These are phyloP conservation scores for Imleria badia DNA, from an alignment of 768 basidiomycete species.

Conservation along the genomic window DNA sequence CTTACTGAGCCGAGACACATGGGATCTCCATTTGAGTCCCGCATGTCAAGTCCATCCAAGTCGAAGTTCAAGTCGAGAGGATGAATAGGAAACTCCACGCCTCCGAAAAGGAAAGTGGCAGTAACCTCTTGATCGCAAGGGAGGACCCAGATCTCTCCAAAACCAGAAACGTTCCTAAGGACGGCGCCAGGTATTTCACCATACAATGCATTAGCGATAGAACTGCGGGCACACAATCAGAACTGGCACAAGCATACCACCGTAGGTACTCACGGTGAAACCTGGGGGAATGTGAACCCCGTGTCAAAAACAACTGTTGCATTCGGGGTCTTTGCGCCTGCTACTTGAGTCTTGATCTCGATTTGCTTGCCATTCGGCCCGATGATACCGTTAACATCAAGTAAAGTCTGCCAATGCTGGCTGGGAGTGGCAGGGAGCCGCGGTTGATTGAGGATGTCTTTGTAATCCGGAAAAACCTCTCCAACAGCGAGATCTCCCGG, in stretches of 20 bases:
- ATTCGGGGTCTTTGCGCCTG: conserved; percentile 42
- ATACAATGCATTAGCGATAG: conserved; percentile 62
- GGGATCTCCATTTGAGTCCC: conserved; percentile 19
- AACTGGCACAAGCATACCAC: conserved; percentile 10
- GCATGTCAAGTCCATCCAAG: conserved; percentile 6
- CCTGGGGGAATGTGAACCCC: conserved; percentile 67
- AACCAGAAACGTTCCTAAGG: conserved; percentile 36
- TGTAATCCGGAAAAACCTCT: conserved; percentile 51
- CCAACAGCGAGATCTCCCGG: conserved; percentile 66
- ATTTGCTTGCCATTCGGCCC: conserved; percentile 61
- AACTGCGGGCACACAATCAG: conserved; percentile 31
- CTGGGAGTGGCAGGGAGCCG: conserved; percentile 48
- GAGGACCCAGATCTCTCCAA: conserved; percentile 56
- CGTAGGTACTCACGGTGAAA: conserved; percentile 42
- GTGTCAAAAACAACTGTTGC: conserved; percentile 66
- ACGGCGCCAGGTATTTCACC: conserved; percentile 52
- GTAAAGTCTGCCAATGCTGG: conserved; percentile 66
- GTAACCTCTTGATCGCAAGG: conserved; percentile 67
- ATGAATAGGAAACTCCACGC: conserved; percentile 58
- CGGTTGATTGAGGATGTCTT: conserved; percentile 49
- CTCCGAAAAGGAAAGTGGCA: conserved; percentile 61
- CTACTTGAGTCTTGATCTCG: conserved; percentile 44
- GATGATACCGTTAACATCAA: conserved; percentile 61
- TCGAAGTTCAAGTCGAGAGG: conserved; percentile 56
- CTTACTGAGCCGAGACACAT: conserved; percentile 48